Conservation (phyloP, 192 early-diverging fungal genomes). For the Podila minutissima region DNA sequence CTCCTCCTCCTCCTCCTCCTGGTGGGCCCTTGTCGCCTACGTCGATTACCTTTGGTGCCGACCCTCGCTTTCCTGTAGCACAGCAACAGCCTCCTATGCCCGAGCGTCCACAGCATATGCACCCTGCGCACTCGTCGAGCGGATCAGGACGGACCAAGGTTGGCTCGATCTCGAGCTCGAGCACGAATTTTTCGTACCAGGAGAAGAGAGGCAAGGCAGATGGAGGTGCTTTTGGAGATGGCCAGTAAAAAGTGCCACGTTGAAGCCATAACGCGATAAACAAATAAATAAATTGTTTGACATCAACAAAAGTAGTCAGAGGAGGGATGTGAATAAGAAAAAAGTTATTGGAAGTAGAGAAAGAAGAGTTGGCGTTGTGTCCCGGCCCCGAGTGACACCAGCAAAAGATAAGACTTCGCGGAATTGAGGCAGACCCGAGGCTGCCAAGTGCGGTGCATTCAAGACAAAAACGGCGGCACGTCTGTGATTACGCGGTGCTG, state of each 20-base stretch:
- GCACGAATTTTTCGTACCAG: background rate
- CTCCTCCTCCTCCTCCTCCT: background rate
- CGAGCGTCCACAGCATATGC: too few species aligned
- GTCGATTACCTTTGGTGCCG: background rate
- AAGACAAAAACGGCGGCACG: too few species aligned
- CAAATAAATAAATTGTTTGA: background rate
- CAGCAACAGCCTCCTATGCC: too few species aligned
- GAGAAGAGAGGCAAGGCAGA: background rate
- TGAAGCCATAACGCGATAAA: background rate
- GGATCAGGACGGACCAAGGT: background rate
- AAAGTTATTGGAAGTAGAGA: too few species aligned
- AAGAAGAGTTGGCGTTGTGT: too few species aligned
- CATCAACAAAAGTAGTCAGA: too few species aligned
- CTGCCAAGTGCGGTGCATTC: too few species aligned
- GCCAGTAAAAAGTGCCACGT: background rate
- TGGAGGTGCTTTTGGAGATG: background rate
- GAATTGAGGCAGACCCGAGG: too few species aligned
- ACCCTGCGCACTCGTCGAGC: too few species aligned
- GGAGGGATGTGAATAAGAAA: too few species aligned
- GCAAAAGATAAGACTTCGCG: too few species aligned
- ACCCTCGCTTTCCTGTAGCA: background rate
- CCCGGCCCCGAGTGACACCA: too few species aligned
- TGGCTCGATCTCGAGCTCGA: background rate
- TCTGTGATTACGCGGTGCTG: conserved; percentile 52
- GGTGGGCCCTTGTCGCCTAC: background rate